Conservation (phyloP, 2,329 filamentous ascomycete genomes). For the Phaeosphaeria sp. region DNA sequence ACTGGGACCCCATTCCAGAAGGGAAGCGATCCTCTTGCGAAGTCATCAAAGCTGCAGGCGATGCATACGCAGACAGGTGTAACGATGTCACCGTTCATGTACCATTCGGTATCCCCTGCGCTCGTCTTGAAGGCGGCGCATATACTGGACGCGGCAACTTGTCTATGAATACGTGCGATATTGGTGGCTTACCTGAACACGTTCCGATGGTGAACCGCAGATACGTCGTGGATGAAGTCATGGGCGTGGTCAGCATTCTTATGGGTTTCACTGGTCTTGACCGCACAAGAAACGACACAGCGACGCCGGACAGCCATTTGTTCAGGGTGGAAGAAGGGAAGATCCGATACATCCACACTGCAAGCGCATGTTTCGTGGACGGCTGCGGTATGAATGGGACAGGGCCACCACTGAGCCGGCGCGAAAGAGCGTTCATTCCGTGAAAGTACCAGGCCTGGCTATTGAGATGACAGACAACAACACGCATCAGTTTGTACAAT, state of each 20-base stretch:
- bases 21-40: slow-evolving; percentile 16
- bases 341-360: slow-evolving; percentile 34
- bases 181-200: slow-evolving; percentile 14
- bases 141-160: slow-evolving; percentile 22
- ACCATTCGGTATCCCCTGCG: slow-evolving; percentile 31
- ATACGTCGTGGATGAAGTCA: slow-evolving; percentile 36
- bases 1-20: slow-evolving; percentile 24
- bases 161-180: slow-evolving; percentile 16
- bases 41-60: slow-evolving; percentile 25
- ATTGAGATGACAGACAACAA: no score
- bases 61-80: slow-evolving; percentile 35
- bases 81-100: slow-evolving; percentile 24
- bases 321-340: slow-evolving; percentile 30
- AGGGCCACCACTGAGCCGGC: background rate
- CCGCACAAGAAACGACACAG: slow-evolving; percentile 24
- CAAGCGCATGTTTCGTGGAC: slow-evolving; percentile 28
- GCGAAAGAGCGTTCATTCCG: background rate
- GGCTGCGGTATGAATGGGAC: slow-evolving; percentile 31
- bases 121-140: slow-evolving; percentile 33
- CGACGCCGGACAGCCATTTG: slow-evolving; percentile 34
- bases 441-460: no score
- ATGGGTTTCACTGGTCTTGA: slow-evolving; percentile 33
- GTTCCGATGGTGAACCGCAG: slow-evolving; percentile 26
- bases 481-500: background rate
- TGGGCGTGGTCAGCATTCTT: slow-evolving; percentile 31